Evolutionary conservation across 768 basidiomycete species (phyloP), one percentile per base, ranked within the genome.

Genomic region (Pisolithus sp.): DNA sequence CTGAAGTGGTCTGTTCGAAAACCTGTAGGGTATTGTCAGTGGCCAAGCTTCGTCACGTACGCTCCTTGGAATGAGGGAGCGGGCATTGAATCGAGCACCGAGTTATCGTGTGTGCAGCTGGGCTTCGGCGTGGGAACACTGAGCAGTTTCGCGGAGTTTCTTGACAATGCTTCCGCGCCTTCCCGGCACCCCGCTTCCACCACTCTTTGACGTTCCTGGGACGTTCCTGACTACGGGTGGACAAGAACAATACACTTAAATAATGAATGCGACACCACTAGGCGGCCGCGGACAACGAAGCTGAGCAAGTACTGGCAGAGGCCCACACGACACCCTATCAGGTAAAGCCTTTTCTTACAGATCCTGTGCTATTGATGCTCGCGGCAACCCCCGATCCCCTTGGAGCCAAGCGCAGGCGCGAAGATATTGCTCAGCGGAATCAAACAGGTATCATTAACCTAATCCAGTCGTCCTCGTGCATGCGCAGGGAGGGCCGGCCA

Each of bases 41-140:
- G 56, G 61, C 37, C n/a, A 53, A 37, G 45, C 12, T 43, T 49
- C 54, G 44, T 53, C 20, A 50, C 52, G 57, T 59, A 60, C 53
- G 56, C 55, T 59, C 55, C 55, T 42, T 64, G 68, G 57, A 68
- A 68, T 68, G 67, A 68, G 67, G 68, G 67, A 68, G 67, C 67
- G 67, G 67, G 67, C 68, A 62, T 68, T 68, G 66, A 68, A 68
- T 70, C 70, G 66, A 47, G 67, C 67, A 68, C 67, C 64, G 58
- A 69, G 68, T 68, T 68, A 68, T 68, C 68, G 67, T 69, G 67
- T 17, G 51, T 68, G 60, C 59, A 54, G 54, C 47, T 55, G 53
- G 34, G n/a, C 63, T 68, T 68, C 68, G 1, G 48, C 67, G 67
- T 68, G 67, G 53, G 67, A 68, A 62, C 6, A 28, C 47, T 15